phyloP scores from a whole-genome alignment of 2,329 filamentous ascomycete species.

The Aspergillus fumigatiaffinis region DNA sequence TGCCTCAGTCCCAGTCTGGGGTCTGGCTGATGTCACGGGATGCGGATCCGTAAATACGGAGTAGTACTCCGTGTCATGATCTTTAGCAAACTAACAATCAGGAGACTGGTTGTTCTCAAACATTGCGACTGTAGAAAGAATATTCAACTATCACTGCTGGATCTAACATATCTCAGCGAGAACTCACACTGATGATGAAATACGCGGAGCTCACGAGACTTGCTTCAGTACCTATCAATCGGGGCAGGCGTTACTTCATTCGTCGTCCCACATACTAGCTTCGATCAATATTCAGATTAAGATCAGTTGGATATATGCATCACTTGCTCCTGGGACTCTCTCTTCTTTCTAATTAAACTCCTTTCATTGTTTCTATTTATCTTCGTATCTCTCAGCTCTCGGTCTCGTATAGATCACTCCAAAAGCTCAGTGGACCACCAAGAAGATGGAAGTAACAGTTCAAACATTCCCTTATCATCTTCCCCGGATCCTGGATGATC shows the following conservation, averaged over 20 bases:
- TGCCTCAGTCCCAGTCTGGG: background rate
- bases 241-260: background rate
- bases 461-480: slow-evolving; percentile 49
- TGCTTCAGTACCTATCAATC: background rate
- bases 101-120: background rate
- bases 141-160: background rate
- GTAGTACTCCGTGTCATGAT: background rate
- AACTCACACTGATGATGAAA: background rate
- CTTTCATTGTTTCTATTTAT: background rate
- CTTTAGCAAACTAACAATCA: background rate
- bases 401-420: background rate
- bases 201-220: background rate
- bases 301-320: background rate
- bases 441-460: slow-evolving; percentile 55
- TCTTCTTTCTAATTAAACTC: background rate
- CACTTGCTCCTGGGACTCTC: background rate
- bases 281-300: background rate
- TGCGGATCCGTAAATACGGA: background rate
- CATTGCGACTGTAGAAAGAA: background rate
- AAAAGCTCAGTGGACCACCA: background rate
- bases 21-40: background rate
- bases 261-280: background rate
- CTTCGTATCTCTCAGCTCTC: background rate
- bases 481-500: slow-evolving; percentile 53
- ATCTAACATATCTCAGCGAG: background rate